A percentile compares a stretch with the other conserved stretches of the same genome.
Conservation (phyloP, 1,284 basidiomycete species). For the Coniophora puteana region DNA sequence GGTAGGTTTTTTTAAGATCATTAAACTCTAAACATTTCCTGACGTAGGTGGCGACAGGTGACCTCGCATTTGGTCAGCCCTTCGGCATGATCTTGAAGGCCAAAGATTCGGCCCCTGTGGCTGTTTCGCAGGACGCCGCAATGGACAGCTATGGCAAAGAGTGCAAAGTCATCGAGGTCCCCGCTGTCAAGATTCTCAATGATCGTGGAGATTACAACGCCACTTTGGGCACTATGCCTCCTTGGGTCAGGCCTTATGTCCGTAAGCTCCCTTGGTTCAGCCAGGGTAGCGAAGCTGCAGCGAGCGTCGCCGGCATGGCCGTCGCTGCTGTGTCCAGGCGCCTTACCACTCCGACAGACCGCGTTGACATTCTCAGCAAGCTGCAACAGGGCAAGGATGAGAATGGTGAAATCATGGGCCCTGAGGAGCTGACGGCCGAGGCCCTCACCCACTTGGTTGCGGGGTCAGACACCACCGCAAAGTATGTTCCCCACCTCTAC, state of each 20-base stretch:
- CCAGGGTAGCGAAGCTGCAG: slow-evolving; percentile 64
- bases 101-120: slow-evolving; percentile 70
- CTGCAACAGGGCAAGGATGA: slow-evolving; percentile 77
- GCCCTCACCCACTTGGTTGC: slow-evolving; percentile 85
- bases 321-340: slow-evolving; percentile 79
- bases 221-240: slow-evolving; percentile 78
- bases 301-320: slow-evolving; percentile 77
- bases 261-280: slow-evolving; percentile 75
- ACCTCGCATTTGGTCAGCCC: slow-evolving; percentile 81
- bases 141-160: slow-evolving; percentile 53
- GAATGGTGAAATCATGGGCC: slow-evolving; percentile 74
- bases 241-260: slow-evolving; percentile 65
- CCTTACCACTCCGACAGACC: slow-evolving; percentile 58
- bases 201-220: slow-evolving; percentile 87
- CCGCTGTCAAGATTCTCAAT: slow-evolving; percentile 86
- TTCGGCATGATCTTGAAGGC: slow-evolving; percentile 87
- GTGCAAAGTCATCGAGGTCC: slow-evolving; percentile 56
- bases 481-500: slow-evolving; percentile 40
- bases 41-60: slow-evolving; percentile 38
- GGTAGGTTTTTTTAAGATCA: slow-evolving; percentile 25
- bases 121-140: slow-evolving; percentile 42
- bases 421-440: slow-evolving; percentile 83
- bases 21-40: slow-evolving; percentile 1
- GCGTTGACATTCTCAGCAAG: slow-evolving; percentile 79
- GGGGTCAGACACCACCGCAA: slow-evolving; percentile 81